These are phyloP conservation scores for Apophysomyces trapeziformis DNA, from an alignment of 371 early-diverging fungal genomes.

Conservation along the genomic window DNA sequence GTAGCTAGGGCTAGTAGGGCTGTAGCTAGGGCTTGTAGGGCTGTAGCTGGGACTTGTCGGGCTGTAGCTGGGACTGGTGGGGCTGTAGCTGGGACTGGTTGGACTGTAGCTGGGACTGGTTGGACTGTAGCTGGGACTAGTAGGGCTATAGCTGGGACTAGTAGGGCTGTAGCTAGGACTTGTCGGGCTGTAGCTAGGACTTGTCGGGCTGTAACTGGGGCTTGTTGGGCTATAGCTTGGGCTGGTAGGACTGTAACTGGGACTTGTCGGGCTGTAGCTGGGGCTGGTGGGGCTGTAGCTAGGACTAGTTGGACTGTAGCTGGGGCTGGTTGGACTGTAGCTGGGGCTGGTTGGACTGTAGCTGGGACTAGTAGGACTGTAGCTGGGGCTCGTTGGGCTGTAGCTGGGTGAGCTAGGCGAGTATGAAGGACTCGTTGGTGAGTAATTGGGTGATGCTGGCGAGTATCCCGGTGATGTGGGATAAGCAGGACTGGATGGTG, in stretches of 20 bases:
- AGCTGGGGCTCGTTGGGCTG: conserved; percentile 68
- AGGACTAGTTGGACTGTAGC: conserved; percentile 78
- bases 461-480: conserved; percentile 78
- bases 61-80: conserved; percentile 55
- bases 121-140: conserved; percentile 75
- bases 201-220: conserved; percentile 64
- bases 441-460: conserved; percentile 76
- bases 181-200: conserved; percentile 74
- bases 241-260: conserved; percentile 71
- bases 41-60: conserved; percentile 66
- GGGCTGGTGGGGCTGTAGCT: conserved; percentile 78
- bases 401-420: conserved; percentile 65
- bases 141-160: conserved; percentile 73
- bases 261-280: conserved; percentile 71
- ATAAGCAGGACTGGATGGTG: conserved; percentile 61
- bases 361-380: conserved; percentile 69
- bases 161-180: conserved; percentile 80
- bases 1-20: conserved; percentile 70
- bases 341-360: conserved; percentile 72
- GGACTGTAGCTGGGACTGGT: conserved; percentile 80
- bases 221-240: conserved; percentile 73
- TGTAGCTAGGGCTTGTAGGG: conserved; percentile 71
- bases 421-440: conserved; percentile 68
- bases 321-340: conserved; percentile 79
- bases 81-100: conserved; percentile 57